Conservation (phyloP, 306 rosid genomes). For the Vicia sativa region DNA sequence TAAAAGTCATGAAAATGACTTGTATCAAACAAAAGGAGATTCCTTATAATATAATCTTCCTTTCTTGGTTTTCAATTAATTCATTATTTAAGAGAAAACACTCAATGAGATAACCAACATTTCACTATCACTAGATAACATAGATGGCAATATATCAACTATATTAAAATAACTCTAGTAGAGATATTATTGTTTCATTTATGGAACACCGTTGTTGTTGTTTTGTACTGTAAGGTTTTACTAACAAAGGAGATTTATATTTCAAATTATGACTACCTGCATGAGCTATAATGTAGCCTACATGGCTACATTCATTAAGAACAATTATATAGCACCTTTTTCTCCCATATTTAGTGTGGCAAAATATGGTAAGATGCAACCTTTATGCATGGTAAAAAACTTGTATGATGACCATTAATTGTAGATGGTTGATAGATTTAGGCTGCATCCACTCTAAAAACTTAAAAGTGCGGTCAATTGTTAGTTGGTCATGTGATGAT, state of each 20-base stretch:
- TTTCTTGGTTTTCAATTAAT: constrained; percentile 43
- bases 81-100: constrained; percentile 31
- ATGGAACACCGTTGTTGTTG: background rate
- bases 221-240: background rate
- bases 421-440: too few relatives aligned
- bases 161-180: constrained; percentile 11
- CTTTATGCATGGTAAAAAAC: too few relatives aligned
- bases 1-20: constrained; percentile 43
- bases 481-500: too few relatives aligned
- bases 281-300: too few relatives aligned
- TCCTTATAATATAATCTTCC: constrained; percentile 40
- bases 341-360: too few relatives aligned
- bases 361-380: too few relatives aligned
- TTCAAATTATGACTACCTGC: background rate
- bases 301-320: too few relatives aligned
- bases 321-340: too few relatives aligned
- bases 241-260: background rate
- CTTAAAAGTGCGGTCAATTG: too few relatives aligned
- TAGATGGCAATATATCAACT: constrained; percentile 44
- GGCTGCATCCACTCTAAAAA: too few relatives aligned
- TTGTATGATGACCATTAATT: too few relatives aligned
- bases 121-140: constrained; percentile 33
- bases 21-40: constrained; percentile 35
- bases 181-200: background rate
- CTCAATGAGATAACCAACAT: background rate